These are phyloP conservation scores for Cladosporium austrohemisphaericum DNA, from an alignment of 2,329 filamentous ascomycete species.

Conservation along the genomic window DNA sequence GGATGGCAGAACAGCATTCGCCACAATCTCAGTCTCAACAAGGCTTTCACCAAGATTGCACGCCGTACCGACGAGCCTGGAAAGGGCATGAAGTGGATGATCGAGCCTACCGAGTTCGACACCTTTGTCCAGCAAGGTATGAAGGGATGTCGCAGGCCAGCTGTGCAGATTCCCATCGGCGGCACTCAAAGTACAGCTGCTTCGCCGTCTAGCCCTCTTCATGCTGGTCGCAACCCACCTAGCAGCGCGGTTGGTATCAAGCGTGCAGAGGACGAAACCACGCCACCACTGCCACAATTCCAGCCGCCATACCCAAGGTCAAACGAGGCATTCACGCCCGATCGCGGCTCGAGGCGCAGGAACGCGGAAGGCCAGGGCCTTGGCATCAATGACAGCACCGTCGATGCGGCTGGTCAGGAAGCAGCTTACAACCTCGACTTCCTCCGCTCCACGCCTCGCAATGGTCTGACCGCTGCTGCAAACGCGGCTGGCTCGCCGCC, in stretches of 20 bases:
- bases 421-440: constrained; percentile 21
- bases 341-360: constrained; percentile 47
- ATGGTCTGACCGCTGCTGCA: constrained; percentile 34
- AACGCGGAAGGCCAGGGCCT: constrained; percentile 25
- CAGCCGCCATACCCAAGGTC: constrained; percentile 41
- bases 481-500: constrained; percentile 37
- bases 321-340: constrained; percentile 52
- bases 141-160: constrained; percentile 39
- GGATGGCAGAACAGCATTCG: constrained; percentile 99
- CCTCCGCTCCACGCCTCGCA: constrained; percentile 32
- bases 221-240: constrained; percentile 35
- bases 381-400: constrained; percentile 29
- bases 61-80: constrained; percentile 91
- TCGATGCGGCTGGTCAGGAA: constrained; percentile 21
- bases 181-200: constrained; percentile 34
- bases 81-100: constrained; percentile 99
- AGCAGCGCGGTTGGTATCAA: constrained; percentile 42
- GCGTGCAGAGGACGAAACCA: constrained; percentile 30
- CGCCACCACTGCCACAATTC: constrained; percentile 42
- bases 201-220: constrained; percentile 54
- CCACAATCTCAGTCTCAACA: constrained; percentile 92
- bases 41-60: constrained; percentile 89
- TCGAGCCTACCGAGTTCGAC: constrained; percentile 76
- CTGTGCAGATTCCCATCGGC: constrained; percentile 27
- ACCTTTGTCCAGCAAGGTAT: constrained; percentile 75